A percentile compares a stretch with the other conserved stretches of the same genome.
These are phyloP conservation scores for Auricularia sp. DNA, from an alignment of 768 basidiomycete species.

Conservation along the genomic window DNA sequence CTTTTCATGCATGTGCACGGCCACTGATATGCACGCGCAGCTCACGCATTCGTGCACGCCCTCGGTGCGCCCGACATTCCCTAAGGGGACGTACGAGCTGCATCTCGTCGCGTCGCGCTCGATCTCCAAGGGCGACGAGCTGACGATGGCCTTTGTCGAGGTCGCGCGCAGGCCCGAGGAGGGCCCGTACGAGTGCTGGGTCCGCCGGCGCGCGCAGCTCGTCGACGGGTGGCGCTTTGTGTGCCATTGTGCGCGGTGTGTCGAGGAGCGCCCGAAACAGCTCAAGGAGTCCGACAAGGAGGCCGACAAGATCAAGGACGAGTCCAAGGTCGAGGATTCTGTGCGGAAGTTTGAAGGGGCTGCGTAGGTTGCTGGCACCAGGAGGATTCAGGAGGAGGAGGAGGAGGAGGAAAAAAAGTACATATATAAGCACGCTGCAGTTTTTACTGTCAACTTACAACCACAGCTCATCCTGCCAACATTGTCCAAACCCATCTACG, in stretches of 20 bases:
- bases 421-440: too few relatives aligned
- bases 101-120: slow-evolving; percentile 55
- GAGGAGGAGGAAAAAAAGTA: too few relatives aligned
- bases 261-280: slow-evolving; percentile 35
- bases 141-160: slow-evolving; percentile 70
- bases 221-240: slow-evolving; percentile 77
- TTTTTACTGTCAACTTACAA: too few relatives aligned
- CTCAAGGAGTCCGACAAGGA: slow-evolving; percentile 5
- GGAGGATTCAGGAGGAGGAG: too few relatives aligned
- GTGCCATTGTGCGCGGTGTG: slow-evolving; percentile 59
- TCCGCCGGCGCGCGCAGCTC: slow-evolving; percentile 57
- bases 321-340: background rate
- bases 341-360: background rate
- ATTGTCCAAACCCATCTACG: too few relatives aligned
- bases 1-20: background rate
- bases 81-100: slow-evolving; percentile 55
- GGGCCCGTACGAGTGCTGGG: slow-evolving; percentile 5
- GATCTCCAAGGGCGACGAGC: slow-evolving; percentile 64
- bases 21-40: slow-evolving; percentile 15
- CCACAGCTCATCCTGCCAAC: too few relatives aligned
- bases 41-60: slow-evolving; percentile 69
- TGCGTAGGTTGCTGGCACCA: too few relatives aligned
- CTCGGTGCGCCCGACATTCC: slow-evolving; percentile 53
- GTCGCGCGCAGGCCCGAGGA: slow-evolving; percentile 47
- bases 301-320: background rate